Conservation (phyloP, 352 stramenopile species). For the Phytophthora nicotianae region DNA sequence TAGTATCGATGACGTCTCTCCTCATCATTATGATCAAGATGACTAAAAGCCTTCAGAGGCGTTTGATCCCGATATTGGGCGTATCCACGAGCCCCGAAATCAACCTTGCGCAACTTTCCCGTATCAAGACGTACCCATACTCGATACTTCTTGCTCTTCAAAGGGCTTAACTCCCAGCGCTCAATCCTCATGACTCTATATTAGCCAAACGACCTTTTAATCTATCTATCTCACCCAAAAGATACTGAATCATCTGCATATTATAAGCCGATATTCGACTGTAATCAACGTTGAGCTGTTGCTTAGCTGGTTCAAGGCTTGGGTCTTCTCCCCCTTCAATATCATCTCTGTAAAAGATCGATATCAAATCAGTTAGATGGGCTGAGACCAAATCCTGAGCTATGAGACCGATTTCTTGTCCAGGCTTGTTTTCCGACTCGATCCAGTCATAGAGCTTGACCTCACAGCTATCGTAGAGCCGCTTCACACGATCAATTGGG, state of each 20-base stretch:
- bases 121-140: background rate
- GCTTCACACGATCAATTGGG: background rate
- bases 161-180: background rate
- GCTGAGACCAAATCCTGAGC: slow-evolving; percentile 11
- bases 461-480: background rate
- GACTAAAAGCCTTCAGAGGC: background rate
- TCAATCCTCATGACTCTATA: slow-evolving; percentile 4
- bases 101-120: background rate
- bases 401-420: background rate
- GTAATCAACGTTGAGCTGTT: slow-evolving; percentile 18
- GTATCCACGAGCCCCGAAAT: background rate
- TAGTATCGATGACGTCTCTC: background rate
- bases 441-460: background rate
- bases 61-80: background rate
- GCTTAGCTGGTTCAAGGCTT: slow-evolving; percentile 4
- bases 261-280: slow-evolving; percentile 13
- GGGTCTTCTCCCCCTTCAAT: slow-evolving; percentile 13
- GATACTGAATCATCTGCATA: slow-evolving; percentile 19
- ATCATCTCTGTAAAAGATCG: slow-evolving; percentile 17
- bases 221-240: slow-evolving; percentile 7
- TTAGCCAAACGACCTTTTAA: slow-evolving; percentile 1
- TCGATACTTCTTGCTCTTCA: background rate
- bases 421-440: background rate
- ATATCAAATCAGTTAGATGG: slow-evolving; percentile 5
- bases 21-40: background rate